These are phyloP conservation scores for Calonectria fujianensis DNA, from an alignment of 2,329 filamentous ascomycete species.

Conservation along the genomic window DNA sequence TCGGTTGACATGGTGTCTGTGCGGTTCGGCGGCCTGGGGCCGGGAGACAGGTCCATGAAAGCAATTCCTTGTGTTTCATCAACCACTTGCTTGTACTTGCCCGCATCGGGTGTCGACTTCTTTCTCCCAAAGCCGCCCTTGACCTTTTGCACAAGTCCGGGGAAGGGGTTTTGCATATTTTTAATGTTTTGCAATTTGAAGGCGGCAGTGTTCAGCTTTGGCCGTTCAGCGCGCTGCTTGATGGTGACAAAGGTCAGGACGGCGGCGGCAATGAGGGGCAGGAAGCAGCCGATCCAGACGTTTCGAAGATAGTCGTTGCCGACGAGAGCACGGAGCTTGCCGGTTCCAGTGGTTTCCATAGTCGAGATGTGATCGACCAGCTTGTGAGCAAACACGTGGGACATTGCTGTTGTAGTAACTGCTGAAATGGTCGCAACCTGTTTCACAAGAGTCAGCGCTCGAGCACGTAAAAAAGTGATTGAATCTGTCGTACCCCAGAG, in stretches of 20 bases:
- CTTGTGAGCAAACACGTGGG: constrained; percentile 11
- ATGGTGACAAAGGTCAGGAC: background rate
- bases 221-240: background rate
- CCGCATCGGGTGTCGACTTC: background rate
- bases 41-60: background rate
- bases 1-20: constrained; percentile 19
- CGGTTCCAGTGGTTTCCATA: background rate
- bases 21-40: background rate
- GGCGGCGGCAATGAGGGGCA: background rate
- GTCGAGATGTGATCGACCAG: background rate
- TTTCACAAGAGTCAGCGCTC: background rate
- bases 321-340: background rate
- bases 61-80: constrained; percentile 5
- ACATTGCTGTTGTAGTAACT: background rate
- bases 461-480: background rate
- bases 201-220: background rate
- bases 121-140: background rate
- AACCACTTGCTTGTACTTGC: background rate
- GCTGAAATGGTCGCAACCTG: constrained; percentile 1
- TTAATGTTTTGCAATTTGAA: background rate
- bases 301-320: constrained; percentile 2
- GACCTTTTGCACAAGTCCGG: background rate
- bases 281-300: constrained; percentile 8
- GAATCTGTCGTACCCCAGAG: background rate
- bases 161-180: background rate